Evolutionary conservation across 306 rosid genomes (phyloP), one percentile per base, ranked within the genome.

Genomic region (Senna siamea): DNA sequence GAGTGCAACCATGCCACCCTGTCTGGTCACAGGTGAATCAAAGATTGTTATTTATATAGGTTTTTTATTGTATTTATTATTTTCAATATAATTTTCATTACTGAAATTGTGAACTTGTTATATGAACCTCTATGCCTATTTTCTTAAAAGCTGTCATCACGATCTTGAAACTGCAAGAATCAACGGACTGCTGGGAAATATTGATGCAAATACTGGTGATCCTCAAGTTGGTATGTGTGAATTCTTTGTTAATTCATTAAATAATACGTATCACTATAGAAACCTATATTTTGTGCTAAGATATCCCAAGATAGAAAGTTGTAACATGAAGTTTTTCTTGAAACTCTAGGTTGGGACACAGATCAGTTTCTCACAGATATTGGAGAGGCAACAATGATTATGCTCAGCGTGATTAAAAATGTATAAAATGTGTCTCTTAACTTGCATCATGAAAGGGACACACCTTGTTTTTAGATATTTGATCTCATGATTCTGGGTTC

Each of bases 1-100:
- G 99, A 94, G 86, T 90, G 98, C 87, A 94, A 94, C 85, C 97
- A 94, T 74, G 98, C 97, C 70, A 94, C 97, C 38, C 87, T 94
- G 30, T 90, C 99, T 43, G 98, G 99, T 63, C 99, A 94, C 85
- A 94, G 99, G 99, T 94, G 83, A 73, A 72, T 52, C 9, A 38
- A 18, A 30, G 38, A 63, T 60, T 61, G 7, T 38, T 11, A 41
- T 38, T 20, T 51, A 14, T 17, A 22, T 44, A 48, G 48, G 70
- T 65, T 28, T 30, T 48, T 55, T 75, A 72, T 75, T 74, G 11
- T 51, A 72, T 47, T 75, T 65, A 32, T 7, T 32, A 14, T 65
- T 28, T 59, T 1, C 76, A 61, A 48, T 67, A 41, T 66, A n/a
- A 55, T 69, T 32, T 12, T 75, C 18, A 66, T 30, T 20, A 44